Conservation (phyloP, 2,329 filamentous ascomycete genomes). For the Aspergillus sclerotialis region DNA sequence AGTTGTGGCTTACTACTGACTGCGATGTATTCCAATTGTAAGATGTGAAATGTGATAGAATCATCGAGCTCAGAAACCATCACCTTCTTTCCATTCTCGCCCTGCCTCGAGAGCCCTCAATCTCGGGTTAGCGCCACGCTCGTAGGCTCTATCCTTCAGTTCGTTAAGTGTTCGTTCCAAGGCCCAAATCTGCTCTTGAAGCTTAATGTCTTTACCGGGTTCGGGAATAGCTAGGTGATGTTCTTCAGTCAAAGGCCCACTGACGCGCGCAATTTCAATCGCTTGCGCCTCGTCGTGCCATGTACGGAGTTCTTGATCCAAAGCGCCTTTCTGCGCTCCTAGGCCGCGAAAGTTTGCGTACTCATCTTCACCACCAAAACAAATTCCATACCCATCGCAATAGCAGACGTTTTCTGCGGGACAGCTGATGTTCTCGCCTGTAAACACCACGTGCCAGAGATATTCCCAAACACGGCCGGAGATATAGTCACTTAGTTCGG, state of each 20-base stretch:
- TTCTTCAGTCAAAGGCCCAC: constrained; percentile 16
- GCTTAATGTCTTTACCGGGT: constrained; percentile 35
- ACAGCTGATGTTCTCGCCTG: constrained; percentile 39
- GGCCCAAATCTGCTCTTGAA: constrained; percentile 38
- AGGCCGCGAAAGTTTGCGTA: constrained; percentile 45
- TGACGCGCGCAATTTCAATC: constrained; percentile 18
- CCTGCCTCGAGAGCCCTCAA: constrained; percentile 48
- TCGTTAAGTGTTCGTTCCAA: constrained; percentile 37
- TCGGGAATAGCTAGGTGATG: constrained; percentile 30
- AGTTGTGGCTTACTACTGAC: too few relatives aligned
- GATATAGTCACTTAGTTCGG: constrained; percentile 48
- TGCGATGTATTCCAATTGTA: too few relatives aligned
- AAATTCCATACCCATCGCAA: constrained; percentile 58
- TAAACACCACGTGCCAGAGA: constrained; percentile 58
- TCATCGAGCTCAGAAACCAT: constrained; percentile 52
- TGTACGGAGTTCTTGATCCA: constrained; percentile 28
- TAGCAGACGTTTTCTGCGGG: constrained; percentile 51
- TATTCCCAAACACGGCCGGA: constrained; percentile 58
- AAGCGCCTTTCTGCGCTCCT: constrained; percentile 35
- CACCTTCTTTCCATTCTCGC: constrained; percentile 48
- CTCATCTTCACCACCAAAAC: constrained; percentile 47
- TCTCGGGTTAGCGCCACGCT: constrained; percentile 45
- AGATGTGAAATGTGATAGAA: too few relatives aligned
- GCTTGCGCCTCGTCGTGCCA: constrained; percentile 35
- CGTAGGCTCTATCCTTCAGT: constrained; percentile 39